Conservation (phyloP, 140 eudicot genomes). For the Stevia rebaudiana region DNA sequence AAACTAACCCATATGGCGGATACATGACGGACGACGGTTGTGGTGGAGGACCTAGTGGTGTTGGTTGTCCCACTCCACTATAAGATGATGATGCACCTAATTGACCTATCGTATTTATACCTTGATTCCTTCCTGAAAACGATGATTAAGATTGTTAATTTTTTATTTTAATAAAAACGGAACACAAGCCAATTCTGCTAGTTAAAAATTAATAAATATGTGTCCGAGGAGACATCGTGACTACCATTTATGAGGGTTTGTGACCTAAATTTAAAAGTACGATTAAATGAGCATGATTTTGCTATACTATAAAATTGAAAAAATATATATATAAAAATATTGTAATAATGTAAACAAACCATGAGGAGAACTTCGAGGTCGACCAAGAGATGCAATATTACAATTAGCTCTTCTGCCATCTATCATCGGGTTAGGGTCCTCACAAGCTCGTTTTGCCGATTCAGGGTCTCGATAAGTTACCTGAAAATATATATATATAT, state of each 20-base stretch:
- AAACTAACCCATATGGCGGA: slow-evolving; percentile 42
- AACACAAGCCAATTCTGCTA: not conserved
- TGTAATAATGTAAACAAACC: slow-evolving; percentile 18
- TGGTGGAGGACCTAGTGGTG: slow-evolving; percentile 30
- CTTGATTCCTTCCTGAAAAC: slow-evolving; percentile 60
- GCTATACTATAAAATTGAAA: too few relatives aligned
- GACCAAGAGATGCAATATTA: slow-evolving; percentile 81
- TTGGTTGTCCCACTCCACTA: slow-evolving; percentile 32
- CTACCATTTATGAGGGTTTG: too few relatives aligned
- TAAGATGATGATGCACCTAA: slow-evolving; percentile 37
- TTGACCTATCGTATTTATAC: slow-evolving; percentile 49
- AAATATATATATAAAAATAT: too few relatives aligned
- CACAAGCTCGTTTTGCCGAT: slow-evolving; percentile 76
- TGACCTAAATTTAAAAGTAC: too few relatives aligned
- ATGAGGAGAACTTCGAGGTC: slow-evolving; percentile 40
- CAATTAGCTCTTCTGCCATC: slow-evolving; percentile 94
- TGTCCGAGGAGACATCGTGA: too few relatives aligned
- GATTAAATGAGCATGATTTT: too few relatives aligned
- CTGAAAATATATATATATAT: slow-evolving; percentile 15
- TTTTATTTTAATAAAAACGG: not conserved
- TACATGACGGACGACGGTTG: slow-evolving; percentile 41
- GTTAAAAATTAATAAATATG: too few relatives aligned
- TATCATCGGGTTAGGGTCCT: slow-evolving; percentile 73
- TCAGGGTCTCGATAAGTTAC: slow-evolving; percentile 89
- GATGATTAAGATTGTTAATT: not conserved